phyloP scores from a whole-genome alignment of 2,329 filamentous ascomycete genomes.

The Fusarium anthophilum region DNA sequence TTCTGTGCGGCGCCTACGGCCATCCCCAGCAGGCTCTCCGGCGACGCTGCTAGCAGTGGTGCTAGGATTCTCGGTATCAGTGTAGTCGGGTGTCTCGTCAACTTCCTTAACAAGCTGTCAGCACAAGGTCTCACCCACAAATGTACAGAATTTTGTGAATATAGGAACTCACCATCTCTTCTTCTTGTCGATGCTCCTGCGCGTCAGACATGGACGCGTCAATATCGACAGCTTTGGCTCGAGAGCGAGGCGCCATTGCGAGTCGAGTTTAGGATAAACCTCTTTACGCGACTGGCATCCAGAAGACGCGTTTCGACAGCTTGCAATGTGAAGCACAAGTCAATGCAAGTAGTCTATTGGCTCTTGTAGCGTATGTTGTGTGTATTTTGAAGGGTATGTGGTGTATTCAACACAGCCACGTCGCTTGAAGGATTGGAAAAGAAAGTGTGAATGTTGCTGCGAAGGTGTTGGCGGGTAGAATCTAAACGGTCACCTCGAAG shows the following conservation, averaged over 20 bases:
- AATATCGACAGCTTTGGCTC: constrained; percentile 62
- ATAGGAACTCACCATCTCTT: constrained; percentile 59
- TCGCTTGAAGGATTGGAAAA: constrained; percentile 17
- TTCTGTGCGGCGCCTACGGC: constrained; percentile 85
- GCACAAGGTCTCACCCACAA: constrained; percentile 2
- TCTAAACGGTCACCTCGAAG: constrained; percentile 49
- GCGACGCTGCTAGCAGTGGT: constrained; percentile 84
- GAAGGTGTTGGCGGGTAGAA: constrained; percentile 45
- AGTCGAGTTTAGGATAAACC: constrained; percentile 46
- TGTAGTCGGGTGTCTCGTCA: constrained; percentile 73
- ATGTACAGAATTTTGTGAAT: background rate
- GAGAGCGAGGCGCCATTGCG: constrained; percentile 65
- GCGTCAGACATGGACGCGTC: constrained; percentile 73
- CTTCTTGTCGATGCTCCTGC: constrained; percentile 55
- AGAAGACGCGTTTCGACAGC: constrained; percentile 57
- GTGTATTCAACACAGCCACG: constrained; percentile 13
- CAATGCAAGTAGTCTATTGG: constrained; percentile 3
- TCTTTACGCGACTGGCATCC: constrained; percentile 63
- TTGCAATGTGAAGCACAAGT: constrained; percentile 12
- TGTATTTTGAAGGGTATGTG: constrained; percentile 1
- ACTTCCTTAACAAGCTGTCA: constrained; percentile 57
- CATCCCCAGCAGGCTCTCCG: constrained; percentile 78
- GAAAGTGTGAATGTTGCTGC: constrained; percentile 47
- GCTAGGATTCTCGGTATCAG: constrained; percentile 73
- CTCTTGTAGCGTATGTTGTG: background rate